Evolutionary conservation across 106 monocot species (phyloP).

Genomic region (Allium fistulosum): DNA sequence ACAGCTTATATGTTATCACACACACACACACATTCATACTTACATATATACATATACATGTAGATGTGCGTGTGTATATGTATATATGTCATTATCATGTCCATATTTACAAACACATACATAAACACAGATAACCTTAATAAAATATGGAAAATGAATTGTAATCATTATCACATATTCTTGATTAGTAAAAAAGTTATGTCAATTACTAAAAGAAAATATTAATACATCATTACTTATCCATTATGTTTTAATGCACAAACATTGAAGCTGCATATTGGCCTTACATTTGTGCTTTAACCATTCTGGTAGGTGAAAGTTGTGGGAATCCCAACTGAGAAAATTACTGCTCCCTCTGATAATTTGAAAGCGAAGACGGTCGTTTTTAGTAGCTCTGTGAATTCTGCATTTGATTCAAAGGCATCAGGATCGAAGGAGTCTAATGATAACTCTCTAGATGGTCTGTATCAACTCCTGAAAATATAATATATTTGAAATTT

Average conservation of each 20-base stretch:
- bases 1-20: too few species aligned
- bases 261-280: slow-evolving; percentile 1
- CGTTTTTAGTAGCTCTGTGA: background rate
- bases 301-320: slow-evolving; percentile 35
- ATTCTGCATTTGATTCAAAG: slow-evolving; percentile 4
- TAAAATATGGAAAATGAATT: background rate
- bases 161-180: background rate
- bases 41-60: too few species aligned
- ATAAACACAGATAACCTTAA: too few species aligned
- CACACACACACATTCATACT: too few species aligned
- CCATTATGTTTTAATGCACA: background rate
- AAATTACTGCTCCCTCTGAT: slow-evolving; percentile 10
- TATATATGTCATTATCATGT: too few species aligned
- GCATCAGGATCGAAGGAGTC: slow-evolving; percentile 14
- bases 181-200: too few species aligned
- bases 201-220: background rate
- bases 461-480: slow-evolving; percentile 5
- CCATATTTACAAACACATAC: too few species aligned
- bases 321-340: slow-evolving; percentile 10
- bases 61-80: too few species aligned
- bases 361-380: slow-evolving; percentile 20
- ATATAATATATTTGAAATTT: slow-evolving; percentile 2
- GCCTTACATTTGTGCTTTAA: background rate
- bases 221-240: background rate
- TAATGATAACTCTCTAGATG: slow-evolving; percentile 38